A percentile compares a stretch with the other conserved stretches of the same genome.
These are phyloP conservation scores for Kalaharituber pfeilii DNA, from an alignment of 2,329 filamentous ascomycete genomes.

Conservation along the genomic window DNA sequence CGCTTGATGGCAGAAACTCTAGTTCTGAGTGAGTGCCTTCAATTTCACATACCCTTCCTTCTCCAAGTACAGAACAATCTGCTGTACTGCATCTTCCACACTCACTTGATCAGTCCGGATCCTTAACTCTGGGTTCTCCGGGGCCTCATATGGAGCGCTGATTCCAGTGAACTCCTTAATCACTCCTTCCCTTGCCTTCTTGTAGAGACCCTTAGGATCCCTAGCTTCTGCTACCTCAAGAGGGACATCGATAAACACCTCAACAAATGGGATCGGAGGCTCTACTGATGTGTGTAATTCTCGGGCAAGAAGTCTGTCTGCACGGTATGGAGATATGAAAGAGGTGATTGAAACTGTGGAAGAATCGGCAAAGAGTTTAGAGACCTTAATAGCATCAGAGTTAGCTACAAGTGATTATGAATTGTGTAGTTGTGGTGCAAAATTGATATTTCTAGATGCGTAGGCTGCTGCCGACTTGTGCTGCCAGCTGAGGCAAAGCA, in stretches of 20 bases:
- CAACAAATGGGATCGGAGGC: constrained; percentile 64
- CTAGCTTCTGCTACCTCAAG: constrained; percentile 84
- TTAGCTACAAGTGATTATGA: neutral
- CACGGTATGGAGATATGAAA: constrained; percentile 90
- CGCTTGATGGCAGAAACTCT: too few relatives aligned
- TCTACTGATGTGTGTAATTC: constrained; percentile 51
- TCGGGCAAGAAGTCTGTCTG: constrained; percentile 68
- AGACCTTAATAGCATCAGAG: too few relatives aligned
- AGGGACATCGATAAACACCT: constrained; percentile 84
- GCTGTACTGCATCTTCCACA: constrained; percentile 76
- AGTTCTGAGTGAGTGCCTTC: neutral
- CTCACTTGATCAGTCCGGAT: constrained; percentile 66
- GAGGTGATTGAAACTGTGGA: constrained; percentile 77
- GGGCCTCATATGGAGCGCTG: constrained; percentile 75
- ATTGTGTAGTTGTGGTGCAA: neutral
- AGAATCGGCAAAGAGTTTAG: constrained; percentile 88
- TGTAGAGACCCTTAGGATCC: constrained; percentile 94
- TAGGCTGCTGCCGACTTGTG: neutral
- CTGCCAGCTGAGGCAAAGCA: neutral
- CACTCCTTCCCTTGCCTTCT: constrained; percentile 81
- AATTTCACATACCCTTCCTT: constrained; percentile 44
- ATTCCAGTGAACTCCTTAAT: constrained; percentile 98
- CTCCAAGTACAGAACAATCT: constrained; percentile 67
- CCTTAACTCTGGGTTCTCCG: constrained; percentile 67
- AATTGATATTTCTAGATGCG: neutral